Percentiles rank a stretch among this genome's conserved stretches.
Conservation (phyloP, 306 rosid species). For the Begonia fuchsioides region DNA sequence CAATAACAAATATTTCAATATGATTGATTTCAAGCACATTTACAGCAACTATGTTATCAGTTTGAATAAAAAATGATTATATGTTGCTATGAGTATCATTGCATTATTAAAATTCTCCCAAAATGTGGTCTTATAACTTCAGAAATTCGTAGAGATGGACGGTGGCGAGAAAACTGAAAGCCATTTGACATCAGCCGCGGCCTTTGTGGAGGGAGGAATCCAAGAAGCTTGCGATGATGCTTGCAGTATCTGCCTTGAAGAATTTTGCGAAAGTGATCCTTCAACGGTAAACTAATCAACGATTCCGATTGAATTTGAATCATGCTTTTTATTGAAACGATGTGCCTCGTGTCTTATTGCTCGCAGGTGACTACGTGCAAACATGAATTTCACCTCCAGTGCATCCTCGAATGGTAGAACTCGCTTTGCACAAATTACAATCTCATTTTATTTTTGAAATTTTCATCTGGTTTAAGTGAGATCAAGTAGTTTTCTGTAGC, state of each 20-base stretch:
- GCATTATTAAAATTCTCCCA: neutral
- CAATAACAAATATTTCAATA: neutral
- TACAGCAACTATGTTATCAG: neutral
- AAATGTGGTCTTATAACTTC: conserved; percentile 20
- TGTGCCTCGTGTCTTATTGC: neutral
- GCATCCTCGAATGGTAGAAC: conserved; percentile 83
- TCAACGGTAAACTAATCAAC: conserved; percentile 35
- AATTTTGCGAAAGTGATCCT: conserved; percentile 76
- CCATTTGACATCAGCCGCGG: conserved; percentile 86
- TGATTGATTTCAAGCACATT: neutral
- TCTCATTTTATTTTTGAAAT: neutral
- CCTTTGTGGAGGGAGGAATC: conserved; percentile 96
- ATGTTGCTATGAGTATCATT: neutral
- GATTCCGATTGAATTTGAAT: neutral
- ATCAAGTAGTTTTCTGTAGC: neutral
- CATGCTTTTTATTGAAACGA: no score
- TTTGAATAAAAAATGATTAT: neutral
- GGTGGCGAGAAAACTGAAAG: conserved; percentile 25
- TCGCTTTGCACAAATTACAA: neutral
- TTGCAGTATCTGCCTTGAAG: conserved; percentile 93
- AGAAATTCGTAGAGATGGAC: conserved; percentile 35
- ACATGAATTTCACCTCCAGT: conserved; percentile 93
- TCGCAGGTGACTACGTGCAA: conserved; percentile 79
- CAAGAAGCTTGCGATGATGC: conserved; percentile 94
- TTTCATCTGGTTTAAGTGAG: neutral